Base-by-base conservation (phyloP, 2,329 filamentous ascomycete genomes). In the Nectriaceae sp. region DNA sequence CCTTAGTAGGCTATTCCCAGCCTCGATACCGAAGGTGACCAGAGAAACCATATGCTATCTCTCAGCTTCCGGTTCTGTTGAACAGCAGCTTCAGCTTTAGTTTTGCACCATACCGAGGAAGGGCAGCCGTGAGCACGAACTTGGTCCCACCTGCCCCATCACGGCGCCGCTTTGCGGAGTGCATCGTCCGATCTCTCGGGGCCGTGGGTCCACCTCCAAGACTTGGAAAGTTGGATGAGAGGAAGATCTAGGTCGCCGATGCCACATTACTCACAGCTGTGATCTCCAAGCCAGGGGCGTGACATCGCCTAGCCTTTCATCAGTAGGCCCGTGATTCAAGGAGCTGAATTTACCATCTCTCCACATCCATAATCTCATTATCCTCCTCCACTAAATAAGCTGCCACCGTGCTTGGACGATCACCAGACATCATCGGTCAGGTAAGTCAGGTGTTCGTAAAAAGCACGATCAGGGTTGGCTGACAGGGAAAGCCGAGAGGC, bases 151-250 rank as follows among this genome's bases (percentile, higher is more conserved):
- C 26, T 41, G 46, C 44, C 46, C 58, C 56, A 57, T 56, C 50
- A 48, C 56, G 56, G 58, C 56, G 55, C 58, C 59, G 50, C 49
- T 46, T 46, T 58, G 10, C 10, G 33, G 10, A 11, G 10, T 11
- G 6, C 54, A 62, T 62, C 59, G 45, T 61, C 59, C 59, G 58
- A 61, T 60, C 49, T 48, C 51, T 59, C 54, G 54, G 56, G 48
- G 44, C 50, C 59, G 58, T 61, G 58, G 59, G 59, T 60, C 59
- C 59, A 61, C 58, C 51, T 55, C 46, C 47, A 44, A 50, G 50
- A 46, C 56, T 39, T 55, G 49, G 50, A 52, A 56, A 58, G 26
- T 38, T 38, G 35, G 16, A n/a, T n/a, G n/a, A n/a, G n/a, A n/a
- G n/a, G n/a, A n/a, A n/a, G n/a, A n/a, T n/a, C 24, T 29, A 6